A percentile compares a stretch with the other conserved stretches of the same genome.
These are phyloP conservation scores for Stachybotrys echinatus DNA, from an alignment of 2,329 filamentous ascomycete species.

Conservation along the genomic window DNA sequence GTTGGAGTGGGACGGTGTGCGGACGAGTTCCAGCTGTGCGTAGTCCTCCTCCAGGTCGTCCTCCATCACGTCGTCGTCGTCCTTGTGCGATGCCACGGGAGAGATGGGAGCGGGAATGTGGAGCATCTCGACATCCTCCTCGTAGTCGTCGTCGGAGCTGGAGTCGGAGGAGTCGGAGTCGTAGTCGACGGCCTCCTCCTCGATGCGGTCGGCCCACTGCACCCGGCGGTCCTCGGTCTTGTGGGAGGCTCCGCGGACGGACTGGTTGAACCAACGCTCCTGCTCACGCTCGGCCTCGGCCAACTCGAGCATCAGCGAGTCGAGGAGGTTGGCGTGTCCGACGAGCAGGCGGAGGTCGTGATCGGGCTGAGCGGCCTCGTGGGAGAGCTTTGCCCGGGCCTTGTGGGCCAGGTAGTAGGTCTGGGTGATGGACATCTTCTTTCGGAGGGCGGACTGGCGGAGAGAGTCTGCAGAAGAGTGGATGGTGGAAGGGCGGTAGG, in stretches of 20 bases:
- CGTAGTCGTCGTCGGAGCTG: conserved; percentile 43
- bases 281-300: conserved; percentile 93
- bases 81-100: conserved; percentile 37
- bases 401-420: conserved; percentile 98
- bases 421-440: conserved; percentile 96
- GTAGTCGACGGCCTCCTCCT: conserved; percentile 69
- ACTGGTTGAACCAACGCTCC: conserved; percentile 97
- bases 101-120: conserved; percentile 38
- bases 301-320: conserved; percentile 87
- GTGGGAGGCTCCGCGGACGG: conserved; percentile 65
- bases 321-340: conserved; percentile 96
- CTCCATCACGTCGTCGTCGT: conserved; percentile 41
- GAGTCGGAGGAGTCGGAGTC: conserved; percentile 59
- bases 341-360: conserved; percentile 94
- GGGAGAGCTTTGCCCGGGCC: conserved; percentile 91
- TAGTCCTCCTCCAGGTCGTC: conserved; percentile 61
- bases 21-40: conserved; percentile 60
- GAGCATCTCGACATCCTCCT: conserved; percentile 55
- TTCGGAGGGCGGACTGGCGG: conserved; percentile 43
- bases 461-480: conserved; percentile 17
- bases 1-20: conserved; percentile 60
- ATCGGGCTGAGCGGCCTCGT: conserved; percentile 82
- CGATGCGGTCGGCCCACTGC: conserved; percentile 79
- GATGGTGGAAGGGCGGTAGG: conserved; percentile 16
- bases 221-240: conserved; percentile 63